phyloP scores from a whole-genome alignment of 495 filamentous ascomycete genomes.

The Tuber indicum region DNA sequence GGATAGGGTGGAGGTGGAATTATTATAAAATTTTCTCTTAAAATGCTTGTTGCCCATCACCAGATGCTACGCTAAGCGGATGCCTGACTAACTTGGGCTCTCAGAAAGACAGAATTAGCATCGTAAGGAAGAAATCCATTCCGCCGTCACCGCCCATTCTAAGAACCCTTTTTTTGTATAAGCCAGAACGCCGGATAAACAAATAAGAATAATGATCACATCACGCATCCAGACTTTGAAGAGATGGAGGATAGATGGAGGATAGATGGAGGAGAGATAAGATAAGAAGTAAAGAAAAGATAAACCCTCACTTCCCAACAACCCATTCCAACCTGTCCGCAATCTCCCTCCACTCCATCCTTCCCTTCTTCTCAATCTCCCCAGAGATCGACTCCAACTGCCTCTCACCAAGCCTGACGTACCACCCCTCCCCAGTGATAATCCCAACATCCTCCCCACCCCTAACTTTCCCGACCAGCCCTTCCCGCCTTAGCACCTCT shows the following conservation, averaged over 20 bases:
- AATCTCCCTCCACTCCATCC: constrained; percentile 39
- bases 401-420: constrained; percentile 21
- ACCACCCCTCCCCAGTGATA: constrained; percentile 37
- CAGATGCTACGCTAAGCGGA: background rate
- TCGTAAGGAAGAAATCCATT: background rate
- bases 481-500: constrained; percentile 41
- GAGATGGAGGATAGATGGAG: background rate
- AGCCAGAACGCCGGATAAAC: background rate
- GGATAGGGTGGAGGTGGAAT: background rate
- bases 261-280: no score
- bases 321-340: constrained; percentile 25
- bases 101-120: background rate
- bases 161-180: background rate
- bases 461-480: constrained; percentile 39
- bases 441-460: constrained; percentile 37
- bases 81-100: background rate
- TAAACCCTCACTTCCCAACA: constrained; percentile 8
- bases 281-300: background rate
- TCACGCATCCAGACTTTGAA: background rate
- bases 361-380: constrained; percentile 28
- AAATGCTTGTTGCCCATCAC: background rate
- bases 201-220: background rate
- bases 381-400: constrained; percentile 18
- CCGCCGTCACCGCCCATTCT: background rate
- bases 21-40: background rate